Evolutionary conservation across 2,329 filamentous ascomycete genomes (phyloP), one percentile per base, ranked within the genome.

Genomic region (Fusarium drepaniforme): DNA sequence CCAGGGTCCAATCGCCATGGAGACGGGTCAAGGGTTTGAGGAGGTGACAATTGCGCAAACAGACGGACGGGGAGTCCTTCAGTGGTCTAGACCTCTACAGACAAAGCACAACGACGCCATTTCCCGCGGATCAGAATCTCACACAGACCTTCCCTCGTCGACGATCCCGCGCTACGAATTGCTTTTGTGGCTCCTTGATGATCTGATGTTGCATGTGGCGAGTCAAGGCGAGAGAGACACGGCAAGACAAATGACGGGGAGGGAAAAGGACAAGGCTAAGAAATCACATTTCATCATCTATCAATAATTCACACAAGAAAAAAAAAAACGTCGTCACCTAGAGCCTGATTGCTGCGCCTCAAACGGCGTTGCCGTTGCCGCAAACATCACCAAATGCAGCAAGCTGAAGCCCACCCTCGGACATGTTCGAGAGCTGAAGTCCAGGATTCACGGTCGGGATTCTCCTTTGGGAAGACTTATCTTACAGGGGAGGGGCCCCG

Each of bases 361-460:
- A 53, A 65, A 59, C 63, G 63, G 63, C 63, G 28, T 58, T 23
- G 33, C 63, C 63, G 49, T 58, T 23, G 33, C 63, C 63, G 49
- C 33, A 35, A 49, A 23, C 46, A 49, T 49, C n/a, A 23, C 18
- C 61, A 40, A 64, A 40, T 25, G 11, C 59, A 56, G 30, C 23
- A 44, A 35, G 59, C 38, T 42, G 59, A 62, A 16, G 59, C n/a
- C 59, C 28, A 18, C 23, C 33, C 35, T 37, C 57, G 57, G 57
- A 40, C 57, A 28, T 28, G 57, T 28, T 40, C 57, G 37, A 35
- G 12, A 63, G 44, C 42, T 49, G 60, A 63, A 23, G 30, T 23
- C 42, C 37, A 38, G n/a, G 69, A 71, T 71, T 51, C 33, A 57
- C 25, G 16, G 25, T 56, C 40, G 46, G 69, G 61, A 59, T 62